Percentiles rank a stretch among this genome's conserved stretches.
Evolutionary conservation across 2,329 filamentous ascomycete genomes (phyloP).

Genomic region (Scedosporium minutisporum): DNA sequence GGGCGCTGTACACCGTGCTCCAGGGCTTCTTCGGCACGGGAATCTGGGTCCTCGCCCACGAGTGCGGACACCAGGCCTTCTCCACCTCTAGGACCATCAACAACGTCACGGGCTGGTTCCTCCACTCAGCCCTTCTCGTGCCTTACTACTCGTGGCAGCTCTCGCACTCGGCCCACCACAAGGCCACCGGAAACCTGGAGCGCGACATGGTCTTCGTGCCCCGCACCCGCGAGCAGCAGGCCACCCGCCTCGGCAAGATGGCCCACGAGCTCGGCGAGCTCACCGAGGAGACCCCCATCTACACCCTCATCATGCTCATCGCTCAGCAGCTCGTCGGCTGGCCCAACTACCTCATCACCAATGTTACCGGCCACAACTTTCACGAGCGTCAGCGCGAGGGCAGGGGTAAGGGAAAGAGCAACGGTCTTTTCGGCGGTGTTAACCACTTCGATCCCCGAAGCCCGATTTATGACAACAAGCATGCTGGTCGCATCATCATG

Average conservation of each 20-base stretch:
- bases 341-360: constrained; percentile 83
- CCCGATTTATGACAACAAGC: constrained; percentile 84
- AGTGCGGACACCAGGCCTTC: constrained; percentile 78
- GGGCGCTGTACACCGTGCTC: constrained; percentile 60
- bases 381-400: constrained; percentile 88
- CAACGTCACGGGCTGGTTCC: constrained; percentile 84
- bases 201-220: constrained; percentile 99
- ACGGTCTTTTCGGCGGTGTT: constrained; percentile 70
- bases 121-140: constrained; percentile 80
- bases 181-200: constrained; percentile 93
- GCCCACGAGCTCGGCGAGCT: constrained; percentile 80
- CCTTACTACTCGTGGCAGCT: constrained; percentile 99
- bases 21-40: constrained; percentile 63
- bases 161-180: constrained; percentile 98
- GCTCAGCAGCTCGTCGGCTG: constrained; percentile 85
- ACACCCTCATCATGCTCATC: constrained; percentile 64
- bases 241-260: constrained; percentile 61
- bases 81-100: constrained; percentile 86
- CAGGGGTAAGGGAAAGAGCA: constrained; percentile 84
- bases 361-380: constrained; percentile 93
- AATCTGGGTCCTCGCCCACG: constrained; percentile 62
- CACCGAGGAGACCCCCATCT: constrained; percentile 86
- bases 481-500: constrained; percentile 76
- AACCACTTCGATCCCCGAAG: constrained; percentile 91
- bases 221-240: constrained; percentile 75